phyloP scores from a whole-genome alignment of 1,139 yeast genomes.

The Geotrichum restrictum region DNA sequence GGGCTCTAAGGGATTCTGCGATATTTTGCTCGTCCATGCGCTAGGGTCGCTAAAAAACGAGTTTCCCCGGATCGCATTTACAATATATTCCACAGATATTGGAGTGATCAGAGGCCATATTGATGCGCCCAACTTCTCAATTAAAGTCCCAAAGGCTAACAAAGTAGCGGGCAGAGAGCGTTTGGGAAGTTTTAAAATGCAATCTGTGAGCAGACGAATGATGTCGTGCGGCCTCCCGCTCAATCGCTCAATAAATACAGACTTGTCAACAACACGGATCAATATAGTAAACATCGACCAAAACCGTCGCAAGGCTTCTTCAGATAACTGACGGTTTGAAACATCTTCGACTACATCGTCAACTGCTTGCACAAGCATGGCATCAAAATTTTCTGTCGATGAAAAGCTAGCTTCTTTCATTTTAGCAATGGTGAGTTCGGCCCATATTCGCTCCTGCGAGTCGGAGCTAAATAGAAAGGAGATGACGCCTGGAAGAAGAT shows the following conservation, averaged over 20 bases:
- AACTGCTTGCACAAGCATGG: constrained; percentile 22
- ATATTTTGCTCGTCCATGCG: constrained; percentile 9
- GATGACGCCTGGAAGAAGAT: constrained; percentile 34
- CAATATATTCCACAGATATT: constrained; percentile 13
- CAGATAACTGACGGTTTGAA: constrained; percentile 10
- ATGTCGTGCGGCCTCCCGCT: constrained; percentile 15
- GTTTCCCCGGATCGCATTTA: constrained; percentile 18
- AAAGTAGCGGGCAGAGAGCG: constrained; percentile 15
- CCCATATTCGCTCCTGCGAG: constrained; percentile 32
- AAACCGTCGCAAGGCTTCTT: constrained; percentile 11
- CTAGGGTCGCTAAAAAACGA: constrained; percentile 9
- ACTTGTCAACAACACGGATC: constrained; percentile 15
- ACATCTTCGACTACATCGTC: constrained; percentile 20
- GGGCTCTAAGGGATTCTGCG: neutral
- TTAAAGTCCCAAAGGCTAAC: constrained; percentile 12
- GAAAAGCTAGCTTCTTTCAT: constrained; percentile 16
- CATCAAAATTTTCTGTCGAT: constrained; percentile 22
- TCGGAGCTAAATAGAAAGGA: constrained; percentile 33
- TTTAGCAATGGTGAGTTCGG: constrained; percentile 22
- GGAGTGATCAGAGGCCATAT: constrained; percentile 20
- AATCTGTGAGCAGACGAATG: constrained; percentile 12
- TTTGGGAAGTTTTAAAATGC: constrained; percentile 14
- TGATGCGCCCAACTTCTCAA: constrained; percentile 14
- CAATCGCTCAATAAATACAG: constrained; percentile 18
- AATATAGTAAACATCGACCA: constrained; percentile 18